Percentiles rank a stretch among this genome's conserved stretches.
These are phyloP conservation scores for Pyrus hybrid DNA, from an alignment of 331 rosid species.

Conservation along the genomic window DNA sequence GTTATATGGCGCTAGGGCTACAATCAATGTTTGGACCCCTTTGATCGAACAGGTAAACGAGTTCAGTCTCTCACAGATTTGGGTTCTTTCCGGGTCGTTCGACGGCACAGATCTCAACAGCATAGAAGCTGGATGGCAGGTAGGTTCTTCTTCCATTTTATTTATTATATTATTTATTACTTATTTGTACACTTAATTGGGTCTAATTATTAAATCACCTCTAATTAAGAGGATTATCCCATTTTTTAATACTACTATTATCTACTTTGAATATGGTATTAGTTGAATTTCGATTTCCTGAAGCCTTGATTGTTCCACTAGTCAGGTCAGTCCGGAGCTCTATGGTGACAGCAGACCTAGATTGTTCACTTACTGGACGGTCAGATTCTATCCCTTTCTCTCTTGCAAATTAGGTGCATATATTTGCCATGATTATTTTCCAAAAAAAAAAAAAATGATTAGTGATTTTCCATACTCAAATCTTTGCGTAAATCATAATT, in stretches of 20 bases:
- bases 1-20: constrained; percentile 81
- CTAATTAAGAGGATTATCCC: not conserved
- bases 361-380: constrained; percentile 99
- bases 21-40: constrained; percentile 92
- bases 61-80: constrained; percentile 86
- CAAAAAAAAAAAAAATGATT: too few species aligned
- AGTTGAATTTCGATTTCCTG: constrained; percentile 7
- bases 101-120: constrained; percentile 97
- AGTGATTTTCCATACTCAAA: too few species aligned
- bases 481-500: too few species aligned
- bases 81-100: constrained; percentile 87
- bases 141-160: constrained; percentile 52
- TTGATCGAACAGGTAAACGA: constrained; percentile 64
- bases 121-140: constrained; percentile 99
- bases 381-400: constrained; percentile 27
- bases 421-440: too few species aligned
- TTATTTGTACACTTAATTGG: not conserved
- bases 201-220: not conserved
- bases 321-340: constrained; percentile 99
- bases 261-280: not conserved
- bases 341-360: constrained; percentile 97
- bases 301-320: constrained; percentile 82
- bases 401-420: not conserved
- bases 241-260: not conserved
- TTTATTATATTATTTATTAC: not conserved